phyloP scores from a whole-genome alignment of 768 basidiomycete genomes.

The Kockovaella imperatae region DNA sequence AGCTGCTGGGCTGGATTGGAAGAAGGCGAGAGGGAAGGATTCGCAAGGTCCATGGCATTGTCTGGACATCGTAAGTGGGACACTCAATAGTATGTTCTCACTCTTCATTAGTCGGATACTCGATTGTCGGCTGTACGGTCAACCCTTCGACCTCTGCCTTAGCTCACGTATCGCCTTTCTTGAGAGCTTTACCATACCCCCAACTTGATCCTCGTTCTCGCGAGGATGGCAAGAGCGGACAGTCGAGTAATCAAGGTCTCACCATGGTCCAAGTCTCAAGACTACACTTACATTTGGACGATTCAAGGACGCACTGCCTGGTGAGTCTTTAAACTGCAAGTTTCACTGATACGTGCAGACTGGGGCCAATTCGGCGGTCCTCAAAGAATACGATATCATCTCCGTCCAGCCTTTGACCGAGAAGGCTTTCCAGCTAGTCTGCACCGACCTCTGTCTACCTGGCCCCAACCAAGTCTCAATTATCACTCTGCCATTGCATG shows the following conservation, averaged over 20 bases:
- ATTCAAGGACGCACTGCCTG: slow-evolving; percentile 31
- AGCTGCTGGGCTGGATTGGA: slow-evolving; percentile 31
- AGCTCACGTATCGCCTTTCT: slow-evolving; percentile 30
- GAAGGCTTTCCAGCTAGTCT: slow-evolving; percentile 39
- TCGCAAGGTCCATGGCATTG: slow-evolving; percentile 20
- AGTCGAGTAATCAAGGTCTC: slow-evolving; percentile 1
- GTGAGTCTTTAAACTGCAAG: slow-evolving; percentile 17
- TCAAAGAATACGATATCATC: slow-evolving; percentile 36
- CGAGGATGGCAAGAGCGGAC: not conserved
- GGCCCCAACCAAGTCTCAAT: slow-evolving; percentile 39
- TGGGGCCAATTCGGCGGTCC: slow-evolving; percentile 17
- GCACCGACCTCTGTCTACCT: slow-evolving; percentile 37
- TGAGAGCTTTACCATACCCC: slow-evolving; percentile 26
- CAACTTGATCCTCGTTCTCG: slow-evolving; percentile 33
- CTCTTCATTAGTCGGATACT: slow-evolving; percentile 29
- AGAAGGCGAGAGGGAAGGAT: slow-evolving; percentile 17
- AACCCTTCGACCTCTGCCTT: slow-evolving; percentile 16
- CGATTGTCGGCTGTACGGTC: slow-evolving; percentile 33
- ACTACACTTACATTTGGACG: slow-evolving; percentile 39
- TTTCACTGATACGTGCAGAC: not conserved
- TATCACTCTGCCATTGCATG: slow-evolving; percentile 41
- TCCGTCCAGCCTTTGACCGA: slow-evolving; percentile 36
- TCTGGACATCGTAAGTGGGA: slow-evolving; percentile 31
- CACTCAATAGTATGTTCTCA: not conserved
- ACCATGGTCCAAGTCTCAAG: slow-evolving; percentile 36